Evolutionary conservation across 2,329 filamentous ascomycete genomes (phyloP), one percentile per base, ranked within the genome.

Genomic region (Chaetomiaceae sp.): DNA sequence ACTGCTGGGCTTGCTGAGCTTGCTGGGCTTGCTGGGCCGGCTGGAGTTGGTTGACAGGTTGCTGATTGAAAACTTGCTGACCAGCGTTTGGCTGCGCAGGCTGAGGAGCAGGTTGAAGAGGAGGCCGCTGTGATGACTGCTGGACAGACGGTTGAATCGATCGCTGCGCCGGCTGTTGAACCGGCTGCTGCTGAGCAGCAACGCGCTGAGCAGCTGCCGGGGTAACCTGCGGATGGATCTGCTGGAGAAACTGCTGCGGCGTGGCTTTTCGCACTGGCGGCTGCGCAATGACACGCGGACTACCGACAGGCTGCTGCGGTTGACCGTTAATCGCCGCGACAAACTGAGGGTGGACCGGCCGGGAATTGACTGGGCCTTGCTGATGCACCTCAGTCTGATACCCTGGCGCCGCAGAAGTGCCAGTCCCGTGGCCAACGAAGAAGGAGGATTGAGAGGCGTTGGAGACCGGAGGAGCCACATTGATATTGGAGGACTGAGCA

Each of bases 171-270:
- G 29, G 17, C 38, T 44, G 44, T 11, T 48, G 39, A 20, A 19
- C 8, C 19, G 29, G 34, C 27, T 54, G 54, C 23, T 57, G 51
- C 17, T 48, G 51, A 12, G 40, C 47, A 23, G 58, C 5, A 17
- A 56, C 27, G 49, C 40, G 55, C 23, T 61, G 51, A 14, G 37
- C 29, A 4, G 27, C 27, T 31, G 9, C 8, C 27, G 59, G 61
- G 23, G 48, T 29, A 19, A 45, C 25, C 43, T 66, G 58, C 25
- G 58, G 57, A 19, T 51, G 47, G 3, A 55, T 45, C 14, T 61
- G 65, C 31, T 64, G 65, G 2, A 64, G 42, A 12, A 36, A 14
- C n/a, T 56, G 47, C 43, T 56, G 54, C 22, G 45, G 17, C 11
- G 53, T 31, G 17, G 47, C 23, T 8, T 52, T 56, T 17, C 53